phyloP scores from a whole-genome alignment of 176 grass and related monocot species.

The Oryza officinalis region DNA sequence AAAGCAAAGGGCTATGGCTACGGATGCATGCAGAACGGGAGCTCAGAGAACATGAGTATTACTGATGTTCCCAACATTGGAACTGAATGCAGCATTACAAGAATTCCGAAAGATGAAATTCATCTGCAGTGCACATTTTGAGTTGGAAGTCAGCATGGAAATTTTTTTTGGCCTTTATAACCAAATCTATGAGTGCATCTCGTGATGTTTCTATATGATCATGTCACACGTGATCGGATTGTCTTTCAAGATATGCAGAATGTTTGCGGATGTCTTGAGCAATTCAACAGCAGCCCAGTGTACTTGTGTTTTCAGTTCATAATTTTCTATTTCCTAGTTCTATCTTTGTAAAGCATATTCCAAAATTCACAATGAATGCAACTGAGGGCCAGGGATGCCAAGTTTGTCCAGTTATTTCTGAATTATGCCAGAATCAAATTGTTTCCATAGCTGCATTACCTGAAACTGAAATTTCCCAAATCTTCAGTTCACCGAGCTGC shows the following conservation, averaged over 20 bases:
- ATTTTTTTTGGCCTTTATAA: background rate
- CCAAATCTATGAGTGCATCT: background rate
- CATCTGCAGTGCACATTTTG: background rate
- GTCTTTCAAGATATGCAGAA: no score
- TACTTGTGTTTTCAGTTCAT: no score
- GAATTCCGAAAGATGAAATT: background rate
- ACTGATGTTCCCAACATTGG: background rate
- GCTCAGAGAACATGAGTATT: background rate
- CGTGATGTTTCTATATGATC: background rate
- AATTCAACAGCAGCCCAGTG: no score
- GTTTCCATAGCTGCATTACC: background rate
- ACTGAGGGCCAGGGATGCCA: no score
- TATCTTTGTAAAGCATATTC: no score
- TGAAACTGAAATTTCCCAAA: background rate
- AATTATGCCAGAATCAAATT: background rate
- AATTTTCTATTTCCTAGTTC: no score
- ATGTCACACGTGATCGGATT: background rate
- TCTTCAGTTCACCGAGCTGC: background rate
- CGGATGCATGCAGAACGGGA: constrained; percentile 19
- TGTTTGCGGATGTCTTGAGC: no score
- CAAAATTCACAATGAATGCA: no score
- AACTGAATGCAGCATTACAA: background rate
- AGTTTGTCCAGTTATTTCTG: no score
- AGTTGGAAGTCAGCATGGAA: background rate
- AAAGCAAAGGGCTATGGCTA: background rate